These are phyloP conservation scores for Cichorium intybus DNA, from an alignment of 140 eudicot genomes.

Conservation along the genomic window DNA sequence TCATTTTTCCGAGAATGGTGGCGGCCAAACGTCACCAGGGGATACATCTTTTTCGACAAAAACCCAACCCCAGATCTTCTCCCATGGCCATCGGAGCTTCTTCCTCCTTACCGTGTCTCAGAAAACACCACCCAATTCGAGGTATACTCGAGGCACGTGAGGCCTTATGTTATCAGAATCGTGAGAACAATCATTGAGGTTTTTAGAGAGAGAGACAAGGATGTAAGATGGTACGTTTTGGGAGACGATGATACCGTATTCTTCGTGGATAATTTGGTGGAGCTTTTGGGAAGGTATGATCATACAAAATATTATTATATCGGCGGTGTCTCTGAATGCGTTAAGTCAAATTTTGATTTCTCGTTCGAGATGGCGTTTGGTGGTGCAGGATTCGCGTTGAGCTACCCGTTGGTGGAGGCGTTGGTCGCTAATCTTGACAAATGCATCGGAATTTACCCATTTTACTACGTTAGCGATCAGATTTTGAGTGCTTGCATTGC, in stretches of 20 bases:
- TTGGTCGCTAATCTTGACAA: constrained; percentile 47
- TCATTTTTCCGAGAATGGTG: constrained; percentile 70
- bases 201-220: constrained; percentile 38
- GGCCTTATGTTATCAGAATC: constrained; percentile 36
- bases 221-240: constrained; percentile 57
- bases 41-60: constrained; percentile 50
- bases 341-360: constrained; percentile 44
- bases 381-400: constrained; percentile 69
- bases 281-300: constrained; percentile 54
- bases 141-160: constrained; percentile 39
- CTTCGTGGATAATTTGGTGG: constrained; percentile 49
- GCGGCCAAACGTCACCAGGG: constrained; percentile 59
- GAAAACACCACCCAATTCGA: constrained; percentile 32
- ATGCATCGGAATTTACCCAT: constrained; percentile 47
- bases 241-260: constrained; percentile 69
- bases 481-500: constrained; percentile 52
- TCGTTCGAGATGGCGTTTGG: constrained; percentile 79
- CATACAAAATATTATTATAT: constrained; percentile 64
- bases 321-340: constrained; percentile 59
- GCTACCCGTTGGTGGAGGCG: constrained; percentile 57
- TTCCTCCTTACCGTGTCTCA: constrained; percentile 55
- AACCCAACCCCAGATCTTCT: constrained; percentile 37
- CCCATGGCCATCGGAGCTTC: constrained; percentile 56
- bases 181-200: constrained; percentile 48
- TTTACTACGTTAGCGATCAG: constrained; percentile 43